A percentile compares a stretch with the other conserved stretches of the same genome.
Conservation (phyloP, 2,329 filamentous ascomycete genomes). For the Pyricularia grisea region DNA sequence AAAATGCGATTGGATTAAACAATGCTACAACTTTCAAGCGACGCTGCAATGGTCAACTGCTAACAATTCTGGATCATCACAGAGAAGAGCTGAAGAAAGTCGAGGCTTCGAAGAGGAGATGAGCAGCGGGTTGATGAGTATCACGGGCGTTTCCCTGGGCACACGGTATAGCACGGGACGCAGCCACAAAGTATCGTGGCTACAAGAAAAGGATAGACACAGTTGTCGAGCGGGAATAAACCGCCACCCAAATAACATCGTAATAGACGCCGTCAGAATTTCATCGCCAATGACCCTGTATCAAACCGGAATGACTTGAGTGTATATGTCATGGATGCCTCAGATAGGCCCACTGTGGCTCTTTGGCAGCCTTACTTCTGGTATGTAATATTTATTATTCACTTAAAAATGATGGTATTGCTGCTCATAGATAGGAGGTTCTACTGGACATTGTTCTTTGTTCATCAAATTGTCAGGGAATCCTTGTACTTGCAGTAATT, state of each 20-base stretch:
- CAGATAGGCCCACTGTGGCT: neutral
- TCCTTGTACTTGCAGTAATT: neutral
- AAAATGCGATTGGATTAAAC: neutral
- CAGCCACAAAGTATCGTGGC: neutral
- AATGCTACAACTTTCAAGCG: neutral
- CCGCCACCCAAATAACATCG: neutral
- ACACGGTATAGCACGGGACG: neutral
- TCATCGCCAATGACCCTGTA: neutral
- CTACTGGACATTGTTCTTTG: neutral
- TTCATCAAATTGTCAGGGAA: neutral
- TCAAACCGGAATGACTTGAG: neutral
- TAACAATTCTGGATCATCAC: slow-evolving; percentile 2
- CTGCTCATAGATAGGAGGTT: neutral
- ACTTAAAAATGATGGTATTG: neutral
- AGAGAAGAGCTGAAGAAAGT: slow-evolving; percentile 95
- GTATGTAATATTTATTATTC: neutral
- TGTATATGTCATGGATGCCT: neutral
- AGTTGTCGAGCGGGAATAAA: neutral
- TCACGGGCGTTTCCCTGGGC: neutral
- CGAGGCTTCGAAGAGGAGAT: slow-evolving; percentile 52
- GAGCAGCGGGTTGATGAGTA: neutral
- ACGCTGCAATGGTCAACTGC: neutral
- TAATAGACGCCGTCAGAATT: neutral
- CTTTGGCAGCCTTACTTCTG: neutral
- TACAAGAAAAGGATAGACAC: neutral